A percentile compares a stretch with the other conserved stretches of the same genome.
These are phyloP conservation scores for Spizellomyces sp. DNA, from an alignment of 192 early-diverging fungal genomes.

Conservation along the genomic window DNA sequence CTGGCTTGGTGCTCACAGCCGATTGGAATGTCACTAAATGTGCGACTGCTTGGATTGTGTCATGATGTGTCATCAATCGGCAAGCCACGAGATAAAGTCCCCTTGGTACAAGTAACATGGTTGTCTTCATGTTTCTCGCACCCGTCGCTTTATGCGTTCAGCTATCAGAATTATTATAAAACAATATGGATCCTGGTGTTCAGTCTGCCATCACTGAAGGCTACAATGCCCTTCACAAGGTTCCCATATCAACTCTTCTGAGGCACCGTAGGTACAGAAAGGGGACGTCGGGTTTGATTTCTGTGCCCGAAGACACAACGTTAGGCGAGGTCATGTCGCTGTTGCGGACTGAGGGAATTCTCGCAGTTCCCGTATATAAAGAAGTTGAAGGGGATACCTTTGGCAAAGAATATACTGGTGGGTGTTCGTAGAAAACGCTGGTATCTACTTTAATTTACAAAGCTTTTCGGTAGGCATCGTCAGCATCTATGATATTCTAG, in stretches of 20 bases:
- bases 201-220: not conserved
- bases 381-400: not conserved
- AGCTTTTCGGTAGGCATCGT: conserved; percentile 40
- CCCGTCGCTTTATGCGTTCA: too few relatives aligned
- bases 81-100: too few relatives aligned
- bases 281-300: conserved; percentile 24
- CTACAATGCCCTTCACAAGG: conserved; percentile 22
- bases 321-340: conserved; percentile 38
- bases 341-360: conserved; percentile 37
- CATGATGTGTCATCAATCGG: too few relatives aligned
- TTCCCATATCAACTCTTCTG: conserved; percentile 35
- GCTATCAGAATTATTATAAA: too few relatives aligned
- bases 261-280: conserved; percentile 26
- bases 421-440: conserved; percentile 1
- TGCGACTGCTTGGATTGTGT: too few relatives aligned
- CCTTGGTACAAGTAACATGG: too few relatives aligned
- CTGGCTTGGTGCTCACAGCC: too few relatives aligned
- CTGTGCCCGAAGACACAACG: conserved; percentile 35
- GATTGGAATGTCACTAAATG: too few relatives aligned
- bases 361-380: conserved; percentile 46
- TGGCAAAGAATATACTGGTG: conserved; percentile 8
- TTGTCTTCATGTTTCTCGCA: too few relatives aligned
- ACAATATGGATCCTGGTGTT: too few relatives aligned
- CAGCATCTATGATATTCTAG: conserved; percentile 53
- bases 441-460: not conserved